phyloP scores from a whole-genome alignment of 1,139 yeast genomes.

The Geotrichum aggregatum region DNA sequence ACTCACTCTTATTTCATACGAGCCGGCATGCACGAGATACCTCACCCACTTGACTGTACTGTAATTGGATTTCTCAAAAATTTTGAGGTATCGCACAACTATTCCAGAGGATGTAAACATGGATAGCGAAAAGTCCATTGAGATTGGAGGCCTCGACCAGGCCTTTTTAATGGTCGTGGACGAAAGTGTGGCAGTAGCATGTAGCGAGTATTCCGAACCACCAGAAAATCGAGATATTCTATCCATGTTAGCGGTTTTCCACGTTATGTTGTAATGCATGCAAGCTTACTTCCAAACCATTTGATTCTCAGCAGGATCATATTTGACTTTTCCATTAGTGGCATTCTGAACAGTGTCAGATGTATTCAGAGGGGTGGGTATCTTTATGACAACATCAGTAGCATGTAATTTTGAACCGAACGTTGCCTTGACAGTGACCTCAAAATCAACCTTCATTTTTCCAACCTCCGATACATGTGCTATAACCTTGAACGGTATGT shows the following conservation, averaged over 20 bases:
- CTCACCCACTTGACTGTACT: constrained; percentile 84
- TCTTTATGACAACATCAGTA: constrained; percentile 55
- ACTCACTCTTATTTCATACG: constrained; percentile 60
- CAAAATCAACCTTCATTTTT: constrained; percentile 49
- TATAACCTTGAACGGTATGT: constrained; percentile 67
- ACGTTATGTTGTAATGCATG: neutral
- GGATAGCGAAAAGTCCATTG: constrained; percentile 62
- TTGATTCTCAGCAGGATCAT: constrained; percentile 59
- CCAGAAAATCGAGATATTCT: constrained; percentile 62
- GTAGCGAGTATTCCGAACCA: constrained; percentile 54
- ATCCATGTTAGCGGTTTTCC: no score
- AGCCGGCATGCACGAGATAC: constrained; percentile 69
- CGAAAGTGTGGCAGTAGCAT: constrained; percentile 49
- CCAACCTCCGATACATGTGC: constrained; percentile 59
- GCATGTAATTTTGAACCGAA: constrained; percentile 63
- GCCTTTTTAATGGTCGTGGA: constrained; percentile 36
- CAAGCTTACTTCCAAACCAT: constrained; percentile 55
- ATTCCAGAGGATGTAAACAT: constrained; percentile 81
- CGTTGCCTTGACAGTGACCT: constrained; percentile 57
- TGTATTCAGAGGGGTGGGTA: constrained; percentile 70
- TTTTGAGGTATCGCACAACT: constrained; percentile 66
- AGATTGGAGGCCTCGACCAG: constrained; percentile 78
- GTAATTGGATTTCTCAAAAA: constrained; percentile 62
- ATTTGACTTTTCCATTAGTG: constrained; percentile 66
- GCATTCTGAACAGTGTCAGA: constrained; percentile 43